These are phyloP conservation scores for Ganoderma boninense DNA, from an alignment of 1,284 basidiomycete genomes.

Conservation along the genomic window DNA sequence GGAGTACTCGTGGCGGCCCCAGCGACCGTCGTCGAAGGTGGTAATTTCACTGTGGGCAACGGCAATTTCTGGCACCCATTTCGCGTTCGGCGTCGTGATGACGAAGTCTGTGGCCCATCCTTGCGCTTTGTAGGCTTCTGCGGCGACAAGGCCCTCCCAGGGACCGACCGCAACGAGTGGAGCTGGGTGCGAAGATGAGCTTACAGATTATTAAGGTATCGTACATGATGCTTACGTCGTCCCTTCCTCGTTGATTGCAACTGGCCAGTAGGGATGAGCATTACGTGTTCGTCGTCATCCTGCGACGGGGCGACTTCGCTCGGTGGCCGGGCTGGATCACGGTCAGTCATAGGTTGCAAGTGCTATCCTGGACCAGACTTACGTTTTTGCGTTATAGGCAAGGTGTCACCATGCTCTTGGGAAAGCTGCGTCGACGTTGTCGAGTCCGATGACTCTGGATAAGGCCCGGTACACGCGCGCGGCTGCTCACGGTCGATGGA, in stretches of 20 bases:
- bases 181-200: neutral
- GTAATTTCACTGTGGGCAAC: constrained; percentile 12
- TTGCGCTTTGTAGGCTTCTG: neutral
- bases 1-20: constrained; percentile 10
- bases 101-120: neutral
- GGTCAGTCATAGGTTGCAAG: neutral
- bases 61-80: constrained; percentile 2
- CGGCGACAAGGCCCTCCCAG: neutral
- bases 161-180: neutral
- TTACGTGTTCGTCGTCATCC: neutral
- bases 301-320: neutral
- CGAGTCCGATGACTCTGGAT: neutral
- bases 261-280: neutral
- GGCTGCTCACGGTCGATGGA: too few relatives aligned
- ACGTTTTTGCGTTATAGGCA: neutral
- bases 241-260: too few relatives aligned
- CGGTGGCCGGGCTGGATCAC: neutral
- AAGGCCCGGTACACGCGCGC: too few relatives aligned
- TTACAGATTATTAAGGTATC: neutral
- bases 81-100: neutral
- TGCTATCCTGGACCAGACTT: neutral
- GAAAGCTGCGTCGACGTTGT: neutral
- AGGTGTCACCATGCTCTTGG: neutral
- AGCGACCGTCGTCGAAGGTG: constrained; percentile 6
- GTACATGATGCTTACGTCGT: too few relatives aligned